Evolutionary conservation across 495 filamentous ascomycete species (phyloP).

Genomic region (Penicillium canariense): DNA sequence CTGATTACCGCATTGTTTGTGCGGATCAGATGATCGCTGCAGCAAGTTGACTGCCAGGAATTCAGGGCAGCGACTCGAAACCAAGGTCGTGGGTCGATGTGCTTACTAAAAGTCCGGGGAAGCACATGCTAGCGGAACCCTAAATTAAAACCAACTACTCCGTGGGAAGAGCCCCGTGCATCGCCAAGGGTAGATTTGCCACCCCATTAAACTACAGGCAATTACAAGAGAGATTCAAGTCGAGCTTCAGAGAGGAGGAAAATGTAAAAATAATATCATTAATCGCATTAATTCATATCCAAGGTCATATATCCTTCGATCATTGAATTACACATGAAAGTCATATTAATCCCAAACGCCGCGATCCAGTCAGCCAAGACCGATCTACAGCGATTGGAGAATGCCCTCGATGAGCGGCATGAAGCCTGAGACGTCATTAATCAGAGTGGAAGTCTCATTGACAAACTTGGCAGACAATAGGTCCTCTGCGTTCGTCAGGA

Average conservation of each 20-base stretch:
- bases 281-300: conserved; percentile 24
- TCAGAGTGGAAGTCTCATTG: conserved; percentile 31
- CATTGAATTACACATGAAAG: conserved; percentile 13
- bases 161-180: too few species aligned
- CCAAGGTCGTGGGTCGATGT: too few species aligned
- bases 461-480: conserved; percentile 42
- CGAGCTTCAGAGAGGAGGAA: neutral
- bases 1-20: too few species aligned
- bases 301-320: conserved; percentile 18
- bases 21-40: too few species aligned
- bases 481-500: conserved; percentile 41
- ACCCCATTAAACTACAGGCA: too few species aligned
- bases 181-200: too few species aligned
- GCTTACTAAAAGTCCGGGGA: too few species aligned
- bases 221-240: too few species aligned
- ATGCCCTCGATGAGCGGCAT: conserved; percentile 29
- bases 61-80: too few species aligned
- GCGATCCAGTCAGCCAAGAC: neutral
- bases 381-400: conserved; percentile 26
- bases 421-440: conserved; percentile 25
- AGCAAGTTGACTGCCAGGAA: too few species aligned
- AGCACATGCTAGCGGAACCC: too few species aligned
- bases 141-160: too few species aligned
- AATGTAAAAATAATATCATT: conserved; percentile 14
- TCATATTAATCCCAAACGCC: conserved; percentile 15